A percentile compares a stretch with the other conserved stretches of the same genome.
phyloP scores from a whole-genome alignment of 306 rosid species.

The Fragaria vesca region DNA sequence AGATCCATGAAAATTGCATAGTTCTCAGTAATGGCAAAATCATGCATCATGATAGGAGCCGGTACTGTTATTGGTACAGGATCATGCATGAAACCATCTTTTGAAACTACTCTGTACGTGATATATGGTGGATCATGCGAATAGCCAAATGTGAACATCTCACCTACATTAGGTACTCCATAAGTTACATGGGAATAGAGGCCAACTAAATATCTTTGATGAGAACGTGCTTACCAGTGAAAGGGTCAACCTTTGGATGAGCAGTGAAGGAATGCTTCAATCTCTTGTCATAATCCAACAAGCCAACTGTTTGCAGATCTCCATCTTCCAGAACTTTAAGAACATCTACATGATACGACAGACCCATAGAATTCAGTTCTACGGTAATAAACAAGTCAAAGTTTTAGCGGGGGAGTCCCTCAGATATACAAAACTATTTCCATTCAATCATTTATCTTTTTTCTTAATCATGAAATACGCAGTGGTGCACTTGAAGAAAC shows the following conservation, averaged over 20 bases:
- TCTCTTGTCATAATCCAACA: constrained; percentile 95
- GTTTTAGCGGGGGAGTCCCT: constrained; percentile 1
- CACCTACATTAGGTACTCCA: constrained; percentile 58
- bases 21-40: constrained; percentile 90
- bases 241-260: constrained; percentile 96
- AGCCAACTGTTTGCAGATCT: constrained; percentile 86
- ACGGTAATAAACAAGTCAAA: constrained; percentile 22
- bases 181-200: constrained; percentile 22
- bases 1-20: constrained; percentile 91
- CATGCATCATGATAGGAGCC: constrained; percentile 92
- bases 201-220: constrained; percentile 19
- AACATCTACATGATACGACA: constrained; percentile 57
- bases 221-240: constrained; percentile 59
- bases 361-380: constrained; percentile 23
- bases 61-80: constrained; percentile 89
- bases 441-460: constrained; percentile 6
- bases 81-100: constrained; percentile 88
- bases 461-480: constrained; percentile 10
- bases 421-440: not conserved
- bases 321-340: constrained; percentile 95
- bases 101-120: constrained; percentile 88
- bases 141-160: constrained; percentile 97
- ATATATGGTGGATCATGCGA: constrained; percentile 77
- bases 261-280: constrained; percentile 87
- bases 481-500: constrained; percentile 4